Base-by-base conservation (phyloP, 2,329 filamentous ascomycete species). In the Alternaria sp. region DNA sequence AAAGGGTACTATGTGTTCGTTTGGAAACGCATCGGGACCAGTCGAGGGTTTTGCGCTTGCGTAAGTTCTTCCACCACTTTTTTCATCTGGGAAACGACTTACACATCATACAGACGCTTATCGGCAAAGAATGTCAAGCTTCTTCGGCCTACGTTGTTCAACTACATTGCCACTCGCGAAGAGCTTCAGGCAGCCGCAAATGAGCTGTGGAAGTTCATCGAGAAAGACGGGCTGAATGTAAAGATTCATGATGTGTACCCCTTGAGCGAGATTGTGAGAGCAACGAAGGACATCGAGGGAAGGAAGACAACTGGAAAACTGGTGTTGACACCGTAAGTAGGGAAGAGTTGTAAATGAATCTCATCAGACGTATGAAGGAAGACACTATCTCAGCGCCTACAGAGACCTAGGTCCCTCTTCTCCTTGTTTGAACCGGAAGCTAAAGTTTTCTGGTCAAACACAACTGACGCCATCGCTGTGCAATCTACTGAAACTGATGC, bases 231-330 rank as follows among this genome's bases (percentile, higher is more conserved):
- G 73, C 76, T 97, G 50, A 88, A 92, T 63, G 85, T 93, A 16
- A 85, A 85, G 62, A 86, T 97, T 30, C 91, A 97, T 76, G 87
- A 93, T 64, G 82, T 89, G 0, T 97, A 97, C 77, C 87, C 90
- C 5, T 81, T 97, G 41, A 85, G 87, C 70, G 89, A 97, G 45
- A 87, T 90, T 34, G 87, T 84, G 36, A 83, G 86, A 69, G 93
- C 92, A 12, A 93, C 97, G 65, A 79, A 81, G 50, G 84, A 97
- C 77, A 84, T 97, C 45, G 91, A 96, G 80, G 86, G 91, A 43
- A 85, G 93, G 70, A 92, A 90, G 83, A 95, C 92, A 2, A 92
- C 88, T 11, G 94, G 94, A 18, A 97, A 97, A 83, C 79, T 96
- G 64, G 77, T 97, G 57, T 78, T 97, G 72, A 89, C 89, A 80